Evolutionary conservation across 2,329 filamentous ascomycete genomes (phyloP).

Genomic region (Cordyceps pruinosa): DNA sequence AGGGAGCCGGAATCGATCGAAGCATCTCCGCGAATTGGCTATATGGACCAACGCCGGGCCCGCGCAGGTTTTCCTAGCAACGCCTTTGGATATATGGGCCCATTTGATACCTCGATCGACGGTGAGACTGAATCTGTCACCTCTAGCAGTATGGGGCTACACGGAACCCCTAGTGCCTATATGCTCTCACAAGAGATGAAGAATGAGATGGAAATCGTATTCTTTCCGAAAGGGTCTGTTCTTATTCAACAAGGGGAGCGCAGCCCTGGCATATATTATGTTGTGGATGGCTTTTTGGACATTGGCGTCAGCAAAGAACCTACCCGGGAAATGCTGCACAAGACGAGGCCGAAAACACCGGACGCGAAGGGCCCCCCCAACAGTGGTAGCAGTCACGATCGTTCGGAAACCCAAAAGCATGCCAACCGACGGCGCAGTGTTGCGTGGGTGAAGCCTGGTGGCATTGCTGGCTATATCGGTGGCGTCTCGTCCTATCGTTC

Average conservation of each 20-base stretch:
- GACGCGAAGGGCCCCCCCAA: not conserved
- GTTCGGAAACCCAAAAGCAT: slow-evolving; percentile 37
- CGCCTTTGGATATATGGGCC: slow-evolving; percentile 85
- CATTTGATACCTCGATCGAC: slow-evolving; percentile 66
- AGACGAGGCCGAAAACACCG: slow-evolving; percentile 15
- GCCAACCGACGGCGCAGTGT: slow-evolving; percentile 58
- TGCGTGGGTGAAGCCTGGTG: slow-evolving; percentile 88
- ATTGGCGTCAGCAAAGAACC: slow-evolving; percentile 64
- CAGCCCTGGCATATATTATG: slow-evolving; percentile 95
- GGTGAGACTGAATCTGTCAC: slow-evolving; percentile 82
- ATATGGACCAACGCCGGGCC: slow-evolving; percentile 73
- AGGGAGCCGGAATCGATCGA: slow-evolving; percentile 70
- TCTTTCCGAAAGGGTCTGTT: slow-evolving; percentile 89
- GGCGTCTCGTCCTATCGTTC: slow-evolving; percentile 92
- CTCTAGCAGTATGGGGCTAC: slow-evolving; percentile 58
- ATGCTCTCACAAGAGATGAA: slow-evolving; percentile 70
- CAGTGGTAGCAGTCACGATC: slow-evolving; percentile 1
- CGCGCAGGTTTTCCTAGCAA: slow-evolving; percentile 66
- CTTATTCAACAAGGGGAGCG: slow-evolving; percentile 94
- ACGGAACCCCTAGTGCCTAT: slow-evolving; percentile 57
- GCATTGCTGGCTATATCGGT: slow-evolving; percentile 87
- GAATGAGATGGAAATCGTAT: slow-evolving; percentile 93
- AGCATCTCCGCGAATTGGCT: slow-evolving; percentile 75
- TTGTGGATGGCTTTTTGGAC: slow-evolving; percentile 93
- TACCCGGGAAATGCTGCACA: slow-evolving; percentile 21